These are phyloP conservation scores for Oryza meyeriana DNA, from an alignment of 176 grass and related monocot genomes.

Conservation along the genomic window DNA sequence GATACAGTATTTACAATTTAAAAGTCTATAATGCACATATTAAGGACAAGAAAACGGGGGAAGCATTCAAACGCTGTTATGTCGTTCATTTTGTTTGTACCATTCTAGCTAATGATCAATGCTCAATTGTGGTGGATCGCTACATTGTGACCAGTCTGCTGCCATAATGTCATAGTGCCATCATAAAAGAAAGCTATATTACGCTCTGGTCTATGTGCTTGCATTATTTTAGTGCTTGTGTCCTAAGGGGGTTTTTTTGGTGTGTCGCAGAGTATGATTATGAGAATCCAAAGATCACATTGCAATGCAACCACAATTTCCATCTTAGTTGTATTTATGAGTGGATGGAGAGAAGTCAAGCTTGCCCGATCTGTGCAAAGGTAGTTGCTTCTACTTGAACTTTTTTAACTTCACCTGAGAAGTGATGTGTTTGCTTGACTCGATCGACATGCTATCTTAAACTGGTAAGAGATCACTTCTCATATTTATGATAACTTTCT, in stretches of 20 bases:
- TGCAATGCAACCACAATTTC: slow-evolving; percentile 77
- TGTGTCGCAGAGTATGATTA: slow-evolving; percentile 48
- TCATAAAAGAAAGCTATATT: background rate
- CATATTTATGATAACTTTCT: background rate
- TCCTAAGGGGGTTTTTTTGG: background rate
- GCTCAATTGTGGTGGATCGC: background rate
- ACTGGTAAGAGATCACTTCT: background rate
- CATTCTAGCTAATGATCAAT: background rate
- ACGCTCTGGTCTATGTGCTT: background rate
- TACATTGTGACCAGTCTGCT: background rate
- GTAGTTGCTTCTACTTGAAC: slow-evolving; percentile 36
- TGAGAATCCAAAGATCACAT: slow-evolving; percentile 55
- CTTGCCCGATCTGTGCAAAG: slow-evolving; percentile 64
- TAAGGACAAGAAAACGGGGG: background rate
- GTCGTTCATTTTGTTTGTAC: slow-evolving; percentile 7
- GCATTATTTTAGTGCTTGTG: background rate
- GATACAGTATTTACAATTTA: background rate
- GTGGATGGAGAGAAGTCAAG: slow-evolving; percentile 88
- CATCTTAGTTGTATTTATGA: slow-evolving; percentile 82
- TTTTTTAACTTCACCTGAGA: slow-evolving; percentile 4
- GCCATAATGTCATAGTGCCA: background rate
- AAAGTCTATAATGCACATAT: background rate
- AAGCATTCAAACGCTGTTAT: background rate
- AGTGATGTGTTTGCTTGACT: background rate
- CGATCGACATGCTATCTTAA: background rate